These are phyloP conservation scores for Magnaporthiopsis rhizophila DNA, from an alignment of 2,329 filamentous ascomycete genomes.

Conservation along the genomic window DNA sequence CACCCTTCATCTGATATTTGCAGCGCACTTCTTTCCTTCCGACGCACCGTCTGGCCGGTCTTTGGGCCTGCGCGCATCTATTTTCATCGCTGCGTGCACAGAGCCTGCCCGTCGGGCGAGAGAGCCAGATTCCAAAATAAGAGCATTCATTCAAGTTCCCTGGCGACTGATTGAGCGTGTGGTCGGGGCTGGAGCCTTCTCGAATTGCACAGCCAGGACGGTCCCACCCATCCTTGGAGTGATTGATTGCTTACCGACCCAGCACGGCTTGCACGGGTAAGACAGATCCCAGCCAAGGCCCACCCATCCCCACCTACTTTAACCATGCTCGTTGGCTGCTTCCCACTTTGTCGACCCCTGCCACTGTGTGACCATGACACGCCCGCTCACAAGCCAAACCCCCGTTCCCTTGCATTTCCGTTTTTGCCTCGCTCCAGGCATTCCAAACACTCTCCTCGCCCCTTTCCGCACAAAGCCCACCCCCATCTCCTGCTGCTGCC, in stretches of 20 bases:
- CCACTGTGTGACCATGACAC: neutral
- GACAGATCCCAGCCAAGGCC: slow-evolving; percentile 3
- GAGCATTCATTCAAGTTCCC: neutral
- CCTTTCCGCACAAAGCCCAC: slow-evolving; percentile 11
- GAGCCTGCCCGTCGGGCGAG: neutral
- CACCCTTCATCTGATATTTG: neutral
- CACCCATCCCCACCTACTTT: neutral
- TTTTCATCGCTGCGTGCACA: slow-evolving; percentile 2
- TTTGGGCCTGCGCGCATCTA: neutral
- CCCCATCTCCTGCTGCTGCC: slow-evolving; percentile 10
- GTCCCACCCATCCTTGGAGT: neutral
- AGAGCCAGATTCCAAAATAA: neutral
- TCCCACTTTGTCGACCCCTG: neutral
- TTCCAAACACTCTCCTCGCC: slow-evolving; percentile 19
- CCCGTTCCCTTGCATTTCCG: slow-evolving; percentile 19
- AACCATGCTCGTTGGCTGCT: neutral
- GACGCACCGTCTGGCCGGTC: neutral
- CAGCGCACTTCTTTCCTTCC: neutral
- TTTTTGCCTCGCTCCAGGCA: slow-evolving; percentile 16
- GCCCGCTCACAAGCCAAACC: slow-evolving; percentile 10
- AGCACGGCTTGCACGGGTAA: slow-evolving; percentile 6
- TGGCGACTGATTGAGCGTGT: neutral
- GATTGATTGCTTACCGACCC: slow-evolving; percentile 4
- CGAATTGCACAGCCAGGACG: neutral
- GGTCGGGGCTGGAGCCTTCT: neutral